Conservation (phyloP, 805 yeast genomes). For the Hanseniaspora taiwanica region DNA sequence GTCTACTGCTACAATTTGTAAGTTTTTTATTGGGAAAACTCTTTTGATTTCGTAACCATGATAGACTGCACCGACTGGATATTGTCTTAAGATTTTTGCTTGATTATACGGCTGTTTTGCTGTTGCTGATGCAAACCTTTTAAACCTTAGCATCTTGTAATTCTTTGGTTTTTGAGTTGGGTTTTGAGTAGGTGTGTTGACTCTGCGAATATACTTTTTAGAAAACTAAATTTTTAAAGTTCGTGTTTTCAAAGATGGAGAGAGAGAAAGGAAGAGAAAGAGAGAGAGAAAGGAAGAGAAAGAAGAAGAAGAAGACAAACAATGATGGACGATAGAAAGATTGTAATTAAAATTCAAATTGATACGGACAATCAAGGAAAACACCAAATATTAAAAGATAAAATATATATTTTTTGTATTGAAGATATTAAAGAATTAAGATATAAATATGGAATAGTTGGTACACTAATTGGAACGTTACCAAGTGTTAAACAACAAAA, state of each 20-base stretch:
- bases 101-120: slow-evolving; percentile 16
- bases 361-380: neutral
- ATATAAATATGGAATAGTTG: slow-evolving; percentile 46
- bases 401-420: slow-evolving; percentile 39
- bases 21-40: slow-evolving; percentile 64
- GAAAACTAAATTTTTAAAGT: too few relatives aligned
- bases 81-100: slow-evolving; percentile 30
- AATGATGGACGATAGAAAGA: neutral
- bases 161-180: neutral
- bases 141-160: neutral
- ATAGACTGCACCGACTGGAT: slow-evolving; percentile 47
- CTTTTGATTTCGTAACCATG: slow-evolving; percentile 59
- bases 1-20: slow-evolving; percentile 66
- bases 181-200: neutral
- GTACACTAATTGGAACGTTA: slow-evolving; percentile 70
- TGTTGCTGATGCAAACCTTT: neutral
- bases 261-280: neutral
- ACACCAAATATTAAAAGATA: neutral
- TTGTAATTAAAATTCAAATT: neutral
- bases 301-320: neutral
- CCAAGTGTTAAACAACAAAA: slow-evolving; percentile 92
- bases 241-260: too few relatives aligned
- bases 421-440: slow-evolving; percentile 43
- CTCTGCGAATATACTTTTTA: neutral
- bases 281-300: neutral